Base-by-base conservation (phyloP, 1,284 basidiomycete genomes). In the Pisolithus thermaeus region DNA sequence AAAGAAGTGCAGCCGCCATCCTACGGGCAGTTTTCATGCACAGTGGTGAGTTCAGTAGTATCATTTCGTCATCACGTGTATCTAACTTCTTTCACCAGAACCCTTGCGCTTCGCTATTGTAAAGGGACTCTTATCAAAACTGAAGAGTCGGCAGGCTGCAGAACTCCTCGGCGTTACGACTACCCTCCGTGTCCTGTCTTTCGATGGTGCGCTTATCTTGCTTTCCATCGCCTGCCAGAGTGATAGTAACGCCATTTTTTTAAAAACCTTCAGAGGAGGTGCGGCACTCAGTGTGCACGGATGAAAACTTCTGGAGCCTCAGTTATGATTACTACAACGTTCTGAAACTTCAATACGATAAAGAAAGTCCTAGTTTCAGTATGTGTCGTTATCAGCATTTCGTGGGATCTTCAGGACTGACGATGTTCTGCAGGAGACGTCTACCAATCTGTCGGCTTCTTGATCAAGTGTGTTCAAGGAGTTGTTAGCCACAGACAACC, bases 401-500 rank as follows among this genome's bases (percentile, higher is more conserved):
- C 16, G 6, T 6, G 35, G 14, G 23, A 2, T n/a, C 7, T n/a
- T 20, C 12, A 20, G 23, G 9, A 4, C n/a, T 18, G 27, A 41
- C 52, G 32, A 54, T 23, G 42, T 3, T n/a, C 32, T 42, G 7
- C 46, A 64, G 62, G 53, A 1, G 63, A 64, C 47, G 62, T 64
- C 9, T 65, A 64, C 27, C 40, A 55, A 20, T 57, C 61, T 1
- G 54, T 64, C 14, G 52, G 61, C 23, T 46, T 22, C 11, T 49
- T 66, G 61, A 64, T 64, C 36, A 56, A 52, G 46, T 3, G 46
- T 18, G 56, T 64, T 53, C 59, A 65, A 16, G 43, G 32, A 12
- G 42, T 22, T 0, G 55, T 62, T 6, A 32, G 12, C 6, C 46
- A 49, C 16, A 32, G 60, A 55, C 11, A 71, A 27, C 22, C 23